Conservation (phyloP, 306 rosid genomes). For the Coriaria nepalensis region DNA sequence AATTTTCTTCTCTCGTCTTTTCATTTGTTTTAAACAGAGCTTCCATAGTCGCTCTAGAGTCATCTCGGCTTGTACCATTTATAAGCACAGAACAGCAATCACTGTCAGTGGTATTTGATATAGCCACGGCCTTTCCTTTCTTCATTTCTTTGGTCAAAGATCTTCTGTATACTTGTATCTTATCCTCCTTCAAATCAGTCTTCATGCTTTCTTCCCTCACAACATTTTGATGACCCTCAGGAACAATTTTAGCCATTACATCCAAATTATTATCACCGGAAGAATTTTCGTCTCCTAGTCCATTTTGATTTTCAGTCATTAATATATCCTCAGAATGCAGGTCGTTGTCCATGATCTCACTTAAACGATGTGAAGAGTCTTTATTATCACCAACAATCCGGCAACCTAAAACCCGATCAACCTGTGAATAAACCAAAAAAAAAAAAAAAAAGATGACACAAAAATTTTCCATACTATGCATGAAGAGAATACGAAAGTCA, state of each 20-base stretch:
- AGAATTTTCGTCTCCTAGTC: conserved; percentile 34
- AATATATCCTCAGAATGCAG: conserved; percentile 34
- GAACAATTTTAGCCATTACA: conserved; percentile 30
- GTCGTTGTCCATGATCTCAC: conserved; percentile 35
- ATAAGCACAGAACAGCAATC: conserved; percentile 27
- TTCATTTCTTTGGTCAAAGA: conserved; percentile 52
- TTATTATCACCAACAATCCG: conserved; percentile 44
- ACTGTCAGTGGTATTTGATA: conserved; percentile 20
- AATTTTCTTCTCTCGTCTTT: conserved; percentile 24
- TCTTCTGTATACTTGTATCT: conserved; percentile 60
- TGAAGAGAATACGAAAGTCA: conserved; percentile 1
- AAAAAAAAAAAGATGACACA: background rate
- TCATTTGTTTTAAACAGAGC: conserved; percentile 34
- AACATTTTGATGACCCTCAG: conserved; percentile 33
- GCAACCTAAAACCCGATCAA: conserved; percentile 92
- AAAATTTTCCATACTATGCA: background rate
- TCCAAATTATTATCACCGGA: conserved; percentile 46
- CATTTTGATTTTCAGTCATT: conserved; percentile 36
- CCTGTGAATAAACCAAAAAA: conserved; percentile 36
- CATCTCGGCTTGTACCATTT: conserved; percentile 33
- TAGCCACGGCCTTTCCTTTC: conserved; percentile 36
- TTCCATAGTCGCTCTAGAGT: conserved; percentile 33
- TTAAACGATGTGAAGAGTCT: conserved; percentile 26
- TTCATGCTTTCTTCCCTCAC: conserved; percentile 35
- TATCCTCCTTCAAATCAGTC: conserved; percentile 36